Conservation (phyloP, 2,329 filamentous ascomycete genomes). For the Diaporthe velutina region DNA sequence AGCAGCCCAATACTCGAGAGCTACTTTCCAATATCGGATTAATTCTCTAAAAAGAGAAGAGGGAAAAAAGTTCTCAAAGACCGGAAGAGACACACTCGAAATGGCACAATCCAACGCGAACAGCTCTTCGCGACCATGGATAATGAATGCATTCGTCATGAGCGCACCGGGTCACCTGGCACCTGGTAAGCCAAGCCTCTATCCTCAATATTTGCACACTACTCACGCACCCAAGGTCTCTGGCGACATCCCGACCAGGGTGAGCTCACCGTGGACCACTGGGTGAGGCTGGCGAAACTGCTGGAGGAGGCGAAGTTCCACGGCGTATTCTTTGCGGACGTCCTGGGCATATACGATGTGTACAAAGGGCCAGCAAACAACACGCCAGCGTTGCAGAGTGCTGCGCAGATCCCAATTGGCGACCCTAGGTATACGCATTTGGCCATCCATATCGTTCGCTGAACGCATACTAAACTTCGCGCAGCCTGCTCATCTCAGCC, state of each 20-base stretch:
- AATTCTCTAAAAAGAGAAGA: no score
- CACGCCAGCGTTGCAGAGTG: slow-evolving; percentile 70
- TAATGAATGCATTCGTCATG: slow-evolving; percentile 57
- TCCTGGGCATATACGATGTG: slow-evolving; percentile 74
- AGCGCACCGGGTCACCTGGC: slow-evolving; percentile 29
- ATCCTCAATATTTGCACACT: background rate
- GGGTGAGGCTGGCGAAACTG: slow-evolving; percentile 51
- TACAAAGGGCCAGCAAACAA: slow-evolving; percentile 71
- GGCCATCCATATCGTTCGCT: no score
- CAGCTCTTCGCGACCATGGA: slow-evolving; percentile 35
- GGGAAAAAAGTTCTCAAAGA: background rate
- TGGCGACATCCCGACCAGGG: slow-evolving; percentile 40
- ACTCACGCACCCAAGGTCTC: background rate
- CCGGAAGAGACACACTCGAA: background rate
- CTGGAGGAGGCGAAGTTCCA: slow-evolving; percentile 53
- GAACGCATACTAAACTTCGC: background rate
- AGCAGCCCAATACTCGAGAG: no score
- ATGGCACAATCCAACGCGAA: background rate
- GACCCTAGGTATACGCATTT: slow-evolving; percentile 69
- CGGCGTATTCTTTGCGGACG: slow-evolving; percentile 55
- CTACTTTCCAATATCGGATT: background rate
- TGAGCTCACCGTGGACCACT: slow-evolving; percentile 59
- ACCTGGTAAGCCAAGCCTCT: background rate
- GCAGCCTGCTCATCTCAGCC: slow-evolving; percentile 57
- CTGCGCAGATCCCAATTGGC: slow-evolving; percentile 78